A percentile compares a stretch with the other conserved stretches of the same genome.
Evolutionary conservation across 495 filamentous ascomycete species (phyloP).

Genomic region (Cryomyces minteri): DNA sequence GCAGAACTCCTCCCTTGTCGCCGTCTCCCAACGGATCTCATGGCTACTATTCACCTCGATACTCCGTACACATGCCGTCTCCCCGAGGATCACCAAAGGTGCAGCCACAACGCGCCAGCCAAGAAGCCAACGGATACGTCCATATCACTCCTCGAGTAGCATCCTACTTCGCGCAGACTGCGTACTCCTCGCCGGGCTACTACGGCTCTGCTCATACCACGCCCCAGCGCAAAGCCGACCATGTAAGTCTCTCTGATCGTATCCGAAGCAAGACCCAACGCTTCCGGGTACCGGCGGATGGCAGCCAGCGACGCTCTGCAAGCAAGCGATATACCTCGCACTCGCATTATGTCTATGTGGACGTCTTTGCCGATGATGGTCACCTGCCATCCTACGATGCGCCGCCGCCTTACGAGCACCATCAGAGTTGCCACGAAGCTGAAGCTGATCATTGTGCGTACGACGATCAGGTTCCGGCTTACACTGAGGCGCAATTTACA

Average conservation of each 20-base stretch:
- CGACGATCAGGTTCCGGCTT: slow-evolving; percentile 21
- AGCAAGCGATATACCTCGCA: slow-evolving; percentile 17
- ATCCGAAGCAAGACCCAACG: slow-evolving; percentile 10
- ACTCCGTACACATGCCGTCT: slow-evolving; percentile 14
- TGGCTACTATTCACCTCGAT: slow-evolving; percentile 20
- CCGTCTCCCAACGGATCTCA: slow-evolving; percentile 9
- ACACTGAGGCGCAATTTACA: slow-evolving; percentile 14
- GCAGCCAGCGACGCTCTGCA: slow-evolving; percentile 12
- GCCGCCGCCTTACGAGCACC: slow-evolving; percentile 22
- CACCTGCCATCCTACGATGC: slow-evolving; percentile 1
- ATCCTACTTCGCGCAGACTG: slow-evolving; percentile 8
- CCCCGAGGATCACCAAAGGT: slow-evolving; percentile 15
- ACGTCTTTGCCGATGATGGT: slow-evolving; percentile 11
- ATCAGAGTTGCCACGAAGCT: slow-evolving; percentile 11
- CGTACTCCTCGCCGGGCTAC: slow-evolving; percentile 16
- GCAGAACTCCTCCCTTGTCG: slow-evolving; percentile 19
- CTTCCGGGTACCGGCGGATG: slow-evolving; percentile 5
- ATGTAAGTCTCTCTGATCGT: slow-evolving; percentile 20
- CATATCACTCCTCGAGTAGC: slow-evolving; percentile 12
- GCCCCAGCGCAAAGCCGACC: slow-evolving; percentile 20
- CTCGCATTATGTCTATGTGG: slow-evolving; percentile 16
- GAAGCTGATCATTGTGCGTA: slow-evolving; percentile 17
- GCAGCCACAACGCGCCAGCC: slow-evolving; percentile 19
- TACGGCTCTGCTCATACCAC: slow-evolving; percentile 14
- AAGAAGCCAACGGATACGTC: slow-evolving; percentile 9